These are phyloP conservation scores for Silybum marianum DNA, from an alignment of 129 eudicot species.

Conservation along the genomic window DNA sequence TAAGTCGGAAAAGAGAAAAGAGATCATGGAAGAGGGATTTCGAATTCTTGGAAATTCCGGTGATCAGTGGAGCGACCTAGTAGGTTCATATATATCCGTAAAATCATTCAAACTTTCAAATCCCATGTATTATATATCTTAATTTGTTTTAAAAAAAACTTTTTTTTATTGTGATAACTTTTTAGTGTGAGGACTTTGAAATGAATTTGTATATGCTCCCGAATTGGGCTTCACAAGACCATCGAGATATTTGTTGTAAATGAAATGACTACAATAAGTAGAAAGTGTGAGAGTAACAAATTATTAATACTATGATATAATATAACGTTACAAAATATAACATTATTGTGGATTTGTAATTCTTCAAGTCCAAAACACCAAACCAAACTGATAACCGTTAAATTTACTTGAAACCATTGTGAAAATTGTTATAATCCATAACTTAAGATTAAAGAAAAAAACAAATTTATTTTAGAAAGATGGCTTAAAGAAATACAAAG, in stretches of 20 bases:
- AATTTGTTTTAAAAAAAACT: constrained; percentile 2
- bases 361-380: neutral
- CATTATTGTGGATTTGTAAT: no score
- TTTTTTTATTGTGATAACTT: neutral
- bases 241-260: neutral
- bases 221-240: neutral
- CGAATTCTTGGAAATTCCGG: constrained; percentile 78
- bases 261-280: neutral
- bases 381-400: neutral
- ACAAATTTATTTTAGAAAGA: no score
- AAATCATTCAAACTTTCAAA: constrained; percentile 89
- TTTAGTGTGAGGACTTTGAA: constrained; percentile 4
- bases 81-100: constrained; percentile 53
- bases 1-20: constrained; percentile 76
- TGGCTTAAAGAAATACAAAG: no score
- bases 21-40: constrained; percentile 72
- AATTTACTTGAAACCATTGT: no score
- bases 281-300: neutral
- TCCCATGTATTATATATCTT: constrained; percentile 85
- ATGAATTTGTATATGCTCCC: constrained; percentile 12
- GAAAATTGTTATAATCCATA: no score
- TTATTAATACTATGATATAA: no score
- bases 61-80: constrained; percentile 93
- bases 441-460: neutral
- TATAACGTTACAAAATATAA: no score